A percentile compares a stretch with the other conserved stretches of the same genome.
Evolutionary conservation across 202 grass and related monocot species (phyloP).

Genomic region (Schoenoplectus tabernaemontani): DNA sequence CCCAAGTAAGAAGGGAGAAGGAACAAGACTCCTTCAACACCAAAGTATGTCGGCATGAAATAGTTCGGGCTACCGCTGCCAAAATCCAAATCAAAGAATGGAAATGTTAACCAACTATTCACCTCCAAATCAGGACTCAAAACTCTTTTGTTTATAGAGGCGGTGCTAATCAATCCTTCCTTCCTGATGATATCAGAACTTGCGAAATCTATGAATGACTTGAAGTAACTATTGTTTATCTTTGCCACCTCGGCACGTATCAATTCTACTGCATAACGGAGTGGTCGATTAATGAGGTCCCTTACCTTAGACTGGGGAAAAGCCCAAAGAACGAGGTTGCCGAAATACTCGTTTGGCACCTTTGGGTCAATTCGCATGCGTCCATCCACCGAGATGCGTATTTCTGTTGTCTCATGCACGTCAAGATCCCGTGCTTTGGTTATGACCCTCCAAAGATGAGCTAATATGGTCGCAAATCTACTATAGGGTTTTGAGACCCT

Average conservation of each 20-base stretch:
- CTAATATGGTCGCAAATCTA: conserved; percentile 52
- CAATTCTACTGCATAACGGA: conserved; percentile 32
- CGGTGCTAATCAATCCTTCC: conserved; percentile 34
- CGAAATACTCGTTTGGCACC: conserved; percentile 39
- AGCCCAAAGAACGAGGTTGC: conserved; percentile 78
- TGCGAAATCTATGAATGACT: conserved; percentile 67
- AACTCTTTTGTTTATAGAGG: conserved; percentile 20
- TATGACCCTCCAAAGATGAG: conserved; percentile 57
- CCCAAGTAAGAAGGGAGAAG: conserved; percentile 35
- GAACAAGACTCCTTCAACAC: conserved; percentile 45
- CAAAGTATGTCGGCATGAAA: conserved; percentile 56
- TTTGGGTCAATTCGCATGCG: conserved; percentile 27
- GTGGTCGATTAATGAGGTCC: conserved; percentile 31
- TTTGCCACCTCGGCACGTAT: conserved; percentile 31
- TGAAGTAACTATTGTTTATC: conserved; percentile 50
- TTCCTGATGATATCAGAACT: conserved; percentile 28
- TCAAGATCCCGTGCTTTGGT: conserved; percentile 39
- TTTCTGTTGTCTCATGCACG: conserved; percentile 9
- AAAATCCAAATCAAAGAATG: conserved; percentile 52
- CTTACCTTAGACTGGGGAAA: conserved; percentile 30
- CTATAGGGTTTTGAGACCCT: conserved; percentile 26
- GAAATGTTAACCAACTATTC: conserved; percentile 52
- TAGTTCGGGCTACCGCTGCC: conserved; percentile 37
- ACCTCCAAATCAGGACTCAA: conserved; percentile 51
- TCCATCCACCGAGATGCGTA: conserved; percentile 55